Evolutionary conservation across 1,284 basidiomycete species (phyloP), one percentile per base, ranked within the genome.

Genomic region (Ganoderma lucidum): DNA sequence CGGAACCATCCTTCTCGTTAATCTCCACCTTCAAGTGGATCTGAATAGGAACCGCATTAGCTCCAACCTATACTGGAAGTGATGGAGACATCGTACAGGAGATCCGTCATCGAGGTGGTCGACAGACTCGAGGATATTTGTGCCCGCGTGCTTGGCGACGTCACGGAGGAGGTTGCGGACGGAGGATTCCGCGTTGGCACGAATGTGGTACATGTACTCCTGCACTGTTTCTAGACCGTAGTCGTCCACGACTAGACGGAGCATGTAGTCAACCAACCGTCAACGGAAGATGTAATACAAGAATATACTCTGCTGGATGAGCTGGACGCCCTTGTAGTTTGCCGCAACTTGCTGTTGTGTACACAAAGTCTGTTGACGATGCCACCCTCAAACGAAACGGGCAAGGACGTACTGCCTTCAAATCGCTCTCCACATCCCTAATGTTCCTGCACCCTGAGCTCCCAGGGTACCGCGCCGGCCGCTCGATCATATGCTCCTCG

Each of bases 51-150:
- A 9, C n/a, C 4, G 12, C 37, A 28, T 60, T 6, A 60, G 59
- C 9, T 12, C 3, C 1, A 12, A 14, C n/a, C 14, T 14, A 6
- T 12, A 39, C 39, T 2, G 6, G 23, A 42, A 42, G 39, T 39
- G 12, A 59, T 10, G 3, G 19, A 2, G 12, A 23, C n/a, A 19
- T 78, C 83, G 71, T 77, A 93, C 92, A 1, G 94, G 93, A 8
- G 95, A 93, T 2, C 96, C 96, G 77, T 97, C 95, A 76, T 97
- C 96, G 32, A 96, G 86, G 78, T 95, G 91, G 77, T 96, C 94
- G 62, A 91, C 79, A 2, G 94, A 91, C 48, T 84, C 84, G 37
- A 97, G 86, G 30, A 90, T 79, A 70, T 89, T 93, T 28, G 86
- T 87, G 6, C 92, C 91, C 5, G 86, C 84, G 41, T 88, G 86